These are phyloP conservation scores for Podospora anserina DNA, from an alignment of 495 filamentous ascomycete genomes.

Conservation along the genomic window DNA sequence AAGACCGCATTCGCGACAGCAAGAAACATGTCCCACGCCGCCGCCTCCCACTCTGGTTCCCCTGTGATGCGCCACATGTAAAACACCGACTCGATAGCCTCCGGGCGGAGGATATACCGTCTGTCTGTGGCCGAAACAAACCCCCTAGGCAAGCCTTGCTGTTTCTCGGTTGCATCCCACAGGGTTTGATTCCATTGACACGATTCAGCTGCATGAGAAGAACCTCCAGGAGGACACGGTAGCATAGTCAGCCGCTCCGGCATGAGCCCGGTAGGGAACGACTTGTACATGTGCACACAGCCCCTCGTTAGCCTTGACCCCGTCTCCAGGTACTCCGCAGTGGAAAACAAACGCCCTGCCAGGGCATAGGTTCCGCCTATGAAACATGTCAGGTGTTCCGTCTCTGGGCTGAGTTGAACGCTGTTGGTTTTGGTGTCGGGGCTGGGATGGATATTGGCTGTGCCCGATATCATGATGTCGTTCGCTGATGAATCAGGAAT, in stretches of 20 bases:
- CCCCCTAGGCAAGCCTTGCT: conserved; percentile 59
- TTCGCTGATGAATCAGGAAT: conserved; percentile 49
- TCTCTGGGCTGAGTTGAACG: conserved; percentile 30
- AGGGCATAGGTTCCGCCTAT: conserved; percentile 83
- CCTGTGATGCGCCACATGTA: conserved; percentile 72
- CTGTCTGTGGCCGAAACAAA: conserved; percentile 35
- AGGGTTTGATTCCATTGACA: conserved; percentile 30
- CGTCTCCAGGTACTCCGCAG: conserved; percentile 56
- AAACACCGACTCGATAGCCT: conserved; percentile 70
- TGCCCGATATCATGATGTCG: conserved; percentile 64
- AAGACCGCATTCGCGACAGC: conserved; percentile 57
- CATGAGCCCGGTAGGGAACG: conserved; percentile 80
- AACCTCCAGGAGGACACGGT: conserved; percentile 52
- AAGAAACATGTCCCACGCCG: conserved; percentile 73
- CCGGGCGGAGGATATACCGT: conserved; percentile 53
- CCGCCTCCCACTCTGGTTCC: conserved; percentile 55
- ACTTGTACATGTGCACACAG: conserved; percentile 79
- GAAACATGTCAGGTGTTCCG: conserved; percentile 63
- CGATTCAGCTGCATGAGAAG: neutral
- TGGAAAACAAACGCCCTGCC: conserved; percentile 66
- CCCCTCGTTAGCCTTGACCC: conserved; percentile 74
- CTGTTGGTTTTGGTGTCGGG: conserved; percentile 1
- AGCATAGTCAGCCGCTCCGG: conserved; percentile 67
- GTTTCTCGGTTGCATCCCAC: conserved; percentile 28
- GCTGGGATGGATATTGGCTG: conserved; percentile 34